Base-by-base conservation (phyloP, 2,329 filamentous ascomycete genomes). In the Talaromyces sp. region DNA sequence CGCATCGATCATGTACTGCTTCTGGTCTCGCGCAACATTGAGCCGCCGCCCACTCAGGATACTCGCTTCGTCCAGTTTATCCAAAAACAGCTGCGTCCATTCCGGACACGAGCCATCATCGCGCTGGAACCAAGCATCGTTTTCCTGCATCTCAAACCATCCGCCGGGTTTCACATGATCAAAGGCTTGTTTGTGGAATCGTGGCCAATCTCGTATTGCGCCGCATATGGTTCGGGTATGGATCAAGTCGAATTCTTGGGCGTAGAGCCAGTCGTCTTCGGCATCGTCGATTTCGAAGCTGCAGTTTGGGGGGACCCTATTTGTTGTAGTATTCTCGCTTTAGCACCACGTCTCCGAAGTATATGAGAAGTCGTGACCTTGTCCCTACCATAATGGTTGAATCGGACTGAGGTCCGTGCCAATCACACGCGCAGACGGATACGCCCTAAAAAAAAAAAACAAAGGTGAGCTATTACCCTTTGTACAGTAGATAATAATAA, bases 71-170 rank as follows among this genome's bases (percentile, higher is more conserved):
- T 68, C 75, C 19, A 80, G 77, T 15, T 81, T 70, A 19, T 81
- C 81, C n/a, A 80, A 73, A 38, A 75, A 77, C 8, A 71, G 68
- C 43, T 68, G 60, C 2, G 68, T 68, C 67, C 70, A 70, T 49
- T 68, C 49, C 13, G 74, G 72, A 60, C 77, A 71, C 49, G 64
- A 63, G 61, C 72, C 76, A 65, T 83, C 80, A 40, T 77, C 74
- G 40, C 76, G 78, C 65, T 76, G 75, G 36, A 78, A 78, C 13
- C 74, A 74, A 1, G 81, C 72, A 43, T 79, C 75, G 65, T 80
- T 80, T 65, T 84, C 82, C 68, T 84, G 80, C 60, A 81, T 73
- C 66, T 84, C 82, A 25, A 84, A 68, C 70, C 78, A 85, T 43
- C 82, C 82, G 5, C 82, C 82, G 0, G 81, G 81, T 62, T 77